A percentile compares a stretch with the other conserved stretches of the same genome.
Conservation (phyloP, 2,329 filamentous ascomycete genomes). For the Tolypocladium capitatum region DNA sequence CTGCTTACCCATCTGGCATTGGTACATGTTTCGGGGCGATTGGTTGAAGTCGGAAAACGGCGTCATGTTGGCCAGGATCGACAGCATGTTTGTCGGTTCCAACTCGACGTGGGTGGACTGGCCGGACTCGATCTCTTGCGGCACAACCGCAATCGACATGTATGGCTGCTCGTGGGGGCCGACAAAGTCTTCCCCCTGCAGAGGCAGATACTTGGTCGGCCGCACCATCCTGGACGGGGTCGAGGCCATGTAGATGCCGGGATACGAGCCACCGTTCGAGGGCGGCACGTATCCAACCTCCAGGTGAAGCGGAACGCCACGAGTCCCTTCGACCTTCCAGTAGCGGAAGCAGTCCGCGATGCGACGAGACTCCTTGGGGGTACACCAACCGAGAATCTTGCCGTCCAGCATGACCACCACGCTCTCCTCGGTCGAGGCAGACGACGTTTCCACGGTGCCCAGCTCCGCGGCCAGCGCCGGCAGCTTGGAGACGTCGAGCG, state of each 20-base stretch:
- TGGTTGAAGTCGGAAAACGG: constrained; percentile 99
- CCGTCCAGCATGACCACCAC: constrained; percentile 87
- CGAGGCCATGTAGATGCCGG: constrained; percentile 88
- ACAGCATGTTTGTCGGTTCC: constrained; percentile 90
- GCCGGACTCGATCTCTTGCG: constrained; percentile 74
- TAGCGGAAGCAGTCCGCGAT: constrained; percentile 80
- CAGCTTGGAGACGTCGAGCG: constrained; percentile 61
- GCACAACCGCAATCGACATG: constrained; percentile 93
- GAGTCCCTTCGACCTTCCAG: constrained; percentile 86
- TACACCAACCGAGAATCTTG: constrained; percentile 78
- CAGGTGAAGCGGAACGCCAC: constrained; percentile 67
- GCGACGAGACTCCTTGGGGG: constrained; percentile 64
- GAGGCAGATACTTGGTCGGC: constrained; percentile 80
- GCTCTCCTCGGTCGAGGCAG: constrained; percentile 68
- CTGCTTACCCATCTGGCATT: constrained; percentile 99
- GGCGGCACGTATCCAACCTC: constrained; percentile 87
- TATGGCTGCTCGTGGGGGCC: constrained; percentile 94
- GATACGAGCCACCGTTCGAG: constrained; percentile 86
- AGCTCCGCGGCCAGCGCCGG: constrained; percentile 64
- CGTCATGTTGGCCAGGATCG: constrained; percentile 96
- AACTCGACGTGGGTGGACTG: constrained; percentile 89
- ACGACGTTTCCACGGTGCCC: constrained; percentile 63
- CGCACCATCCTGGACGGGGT: constrained; percentile 76
- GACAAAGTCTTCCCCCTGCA: constrained; percentile 76
- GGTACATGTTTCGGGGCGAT: constrained; percentile 97